A percentile compares a stretch with the other conserved stretches of the same genome.
phyloP scores from a whole-genome alignment of 257 asterid species.

The Plantago elongata region DNA sequence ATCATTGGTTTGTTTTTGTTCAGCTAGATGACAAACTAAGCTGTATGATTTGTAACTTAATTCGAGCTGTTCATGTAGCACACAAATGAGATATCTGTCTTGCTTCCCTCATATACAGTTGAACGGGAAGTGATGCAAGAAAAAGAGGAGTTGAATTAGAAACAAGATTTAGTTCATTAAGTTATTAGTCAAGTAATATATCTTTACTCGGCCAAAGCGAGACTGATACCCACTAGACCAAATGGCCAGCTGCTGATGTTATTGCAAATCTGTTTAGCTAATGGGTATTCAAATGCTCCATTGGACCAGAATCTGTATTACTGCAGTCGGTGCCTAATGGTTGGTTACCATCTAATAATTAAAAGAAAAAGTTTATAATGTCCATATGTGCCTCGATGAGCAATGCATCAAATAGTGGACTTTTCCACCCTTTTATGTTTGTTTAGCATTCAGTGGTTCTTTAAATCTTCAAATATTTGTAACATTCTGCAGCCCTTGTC shows the following conservation, averaged over 20 bases:
- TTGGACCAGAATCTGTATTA: not conserved
- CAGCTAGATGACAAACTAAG: not conserved
- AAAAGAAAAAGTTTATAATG: too few relatives aligned
- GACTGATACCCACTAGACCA: slow-evolving; percentile 93
- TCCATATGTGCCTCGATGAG: too few relatives aligned
- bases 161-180: slow-evolving; percentile 43
- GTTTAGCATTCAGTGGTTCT: too few relatives aligned
- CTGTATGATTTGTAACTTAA: not conserved
- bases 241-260: slow-evolving; percentile 39
- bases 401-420: too few relatives aligned
- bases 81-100: not conserved
- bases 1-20: not conserved
- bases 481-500: too few relatives aligned
- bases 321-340: not conserved
- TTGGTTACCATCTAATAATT: too few relatives aligned
- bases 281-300: not conserved
- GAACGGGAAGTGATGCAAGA: not conserved
- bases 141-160: not conserved
- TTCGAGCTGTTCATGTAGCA: not conserved
- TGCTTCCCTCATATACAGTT: not conserved
- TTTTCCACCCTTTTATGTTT: too few relatives aligned
- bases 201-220: slow-evolving; percentile 88
- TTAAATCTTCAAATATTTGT: too few relatives aligned
- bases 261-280: not conserved
- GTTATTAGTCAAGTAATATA: slow-evolving; percentile 70